Conservation (phyloP, 257 asterid genomes). For the Nicotiana benthamiana region DNA sequence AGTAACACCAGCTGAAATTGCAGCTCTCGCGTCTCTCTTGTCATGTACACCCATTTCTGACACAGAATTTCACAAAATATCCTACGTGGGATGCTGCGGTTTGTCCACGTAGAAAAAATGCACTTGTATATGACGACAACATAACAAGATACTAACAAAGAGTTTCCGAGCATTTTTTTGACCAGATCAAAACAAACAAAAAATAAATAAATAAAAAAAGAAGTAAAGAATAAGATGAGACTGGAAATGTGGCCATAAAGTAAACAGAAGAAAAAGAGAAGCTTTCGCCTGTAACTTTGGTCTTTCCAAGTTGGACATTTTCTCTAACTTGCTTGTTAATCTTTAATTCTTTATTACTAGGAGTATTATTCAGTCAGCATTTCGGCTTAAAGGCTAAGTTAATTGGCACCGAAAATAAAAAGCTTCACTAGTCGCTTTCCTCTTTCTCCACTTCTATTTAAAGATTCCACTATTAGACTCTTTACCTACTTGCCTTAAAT, state of each 20-base stretch:
- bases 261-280: not conserved
- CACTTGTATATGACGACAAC: too few species aligned
- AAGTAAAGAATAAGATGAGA: not conserved
- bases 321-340: not conserved
- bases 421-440: constrained; percentile 28
- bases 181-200: not conserved
- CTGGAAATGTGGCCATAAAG: not conserved
- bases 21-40: too few species aligned
- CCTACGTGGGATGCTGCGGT: too few species aligned
- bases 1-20: too few species aligned
- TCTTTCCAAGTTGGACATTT: constrained; percentile 1
- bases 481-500: constrained; percentile 20
- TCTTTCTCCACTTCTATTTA: not conserved
- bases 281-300: not conserved
- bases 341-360: not conserved
- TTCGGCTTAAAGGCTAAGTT: constrained; percentile 15
- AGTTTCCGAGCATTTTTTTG: too few species aligned
- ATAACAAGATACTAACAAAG: too few species aligned
- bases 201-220: not conserved
- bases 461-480: constrained; percentile 13
- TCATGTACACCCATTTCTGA: too few species aligned
- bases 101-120: too few species aligned
- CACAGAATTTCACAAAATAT: too few species aligned
- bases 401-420: constrained; percentile 26
- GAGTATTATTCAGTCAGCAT: not conserved